Base-by-base conservation (phyloP, 176 grass and related monocot species). In the Ensete glaucum region DNA sequence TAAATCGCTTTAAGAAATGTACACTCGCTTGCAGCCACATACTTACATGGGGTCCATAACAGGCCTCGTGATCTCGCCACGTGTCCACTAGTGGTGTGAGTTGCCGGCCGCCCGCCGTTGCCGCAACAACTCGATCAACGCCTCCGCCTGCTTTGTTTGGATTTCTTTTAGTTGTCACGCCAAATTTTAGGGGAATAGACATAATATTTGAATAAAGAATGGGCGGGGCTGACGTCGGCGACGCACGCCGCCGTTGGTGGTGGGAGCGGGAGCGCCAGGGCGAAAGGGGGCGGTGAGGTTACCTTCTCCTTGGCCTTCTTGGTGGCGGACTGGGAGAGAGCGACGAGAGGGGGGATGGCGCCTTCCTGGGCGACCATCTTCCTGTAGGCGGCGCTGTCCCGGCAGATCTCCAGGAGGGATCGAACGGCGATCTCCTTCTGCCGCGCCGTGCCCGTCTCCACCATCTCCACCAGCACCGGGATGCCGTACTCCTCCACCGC, bases 351-450 rank as follows among this genome's bases (percentile, higher is more conserved):
- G 8, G 67, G 67, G n/a, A 70, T 21, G 67, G 67, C 67, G 67
- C 67, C 67, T 43, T 70, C 67, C 9, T 70, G 29, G 67, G 11
- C 43, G 19, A 50, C 67, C 67, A 70, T 70, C 67, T 70, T 70
- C 7, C 67, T 43, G 67, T 50, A 19, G 67, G 50, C n/a, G 14
- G 67, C 29, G 67, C 67, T 51, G 9, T 51, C 67, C 27, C 20
- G 49, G 67, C 67, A 70, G 16, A 70, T 70, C 67, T 70, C 67
- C 17, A 70, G 43, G 67, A 70, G 67, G 43, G 67, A 70, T 70
- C 67, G 67, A 17, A 70, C 43, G 29, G 67, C 67, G 17, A 70
- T 70, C 67, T 70, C 67, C 34, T 70, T 70, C 67, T 70, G 67
- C 67, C 67, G 67, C 67, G 34, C 43, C 9, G 43, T 70, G 14